A percentile compares a stretch with the other conserved stretches of the same genome.
Conservation (phyloP, 1,284 basidiomycete species). For the Ustilago vetiveriae region DNA sequence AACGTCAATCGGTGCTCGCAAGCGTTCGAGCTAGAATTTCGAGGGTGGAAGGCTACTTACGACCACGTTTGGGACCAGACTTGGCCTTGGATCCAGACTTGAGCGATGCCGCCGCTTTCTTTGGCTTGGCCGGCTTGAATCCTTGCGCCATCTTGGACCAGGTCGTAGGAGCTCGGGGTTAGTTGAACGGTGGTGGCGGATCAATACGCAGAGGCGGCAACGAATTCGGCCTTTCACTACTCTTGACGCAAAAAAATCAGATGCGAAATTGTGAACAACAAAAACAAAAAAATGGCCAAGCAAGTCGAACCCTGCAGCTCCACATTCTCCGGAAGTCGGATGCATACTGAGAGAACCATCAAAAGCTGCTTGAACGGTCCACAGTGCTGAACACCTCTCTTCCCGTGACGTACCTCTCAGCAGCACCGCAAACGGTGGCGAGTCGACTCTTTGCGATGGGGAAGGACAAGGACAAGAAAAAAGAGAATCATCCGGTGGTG, state of each 20-base stretch:
- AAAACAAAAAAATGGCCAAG: not conserved
- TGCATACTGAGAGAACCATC: not conserved
- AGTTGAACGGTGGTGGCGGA: not conserved
- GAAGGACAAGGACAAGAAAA: constrained; percentile 21
- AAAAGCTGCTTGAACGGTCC: not conserved
- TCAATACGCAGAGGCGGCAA: not conserved
- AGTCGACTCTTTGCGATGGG: constrained; percentile 13
- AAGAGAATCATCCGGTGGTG: not conserved
- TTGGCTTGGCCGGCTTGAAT: constrained; percentile 53
- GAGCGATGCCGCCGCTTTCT: constrained; percentile 25
- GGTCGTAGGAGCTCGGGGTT: too few species aligned
- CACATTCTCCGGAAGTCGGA: constrained; percentile 27
- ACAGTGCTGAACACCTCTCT: not conserved
- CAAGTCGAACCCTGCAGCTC: constrained; percentile 29
- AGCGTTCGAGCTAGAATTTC: too few species aligned
- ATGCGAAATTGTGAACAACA: too few species aligned
- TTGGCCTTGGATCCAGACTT: constrained; percentile 39
- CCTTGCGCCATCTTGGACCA: constrained; percentile 49
- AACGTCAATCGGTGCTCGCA: not conserved
- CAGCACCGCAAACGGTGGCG: not conserved
- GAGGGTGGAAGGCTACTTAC: too few species aligned
- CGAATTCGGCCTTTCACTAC: too few species aligned
- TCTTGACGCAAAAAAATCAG: too few species aligned
- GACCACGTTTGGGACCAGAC: constrained; percentile 49
- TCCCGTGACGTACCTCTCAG: not conserved